phyloP scores from a whole-genome alignment of 306 rosid species.

The Dalbergia oliveri region DNA sequence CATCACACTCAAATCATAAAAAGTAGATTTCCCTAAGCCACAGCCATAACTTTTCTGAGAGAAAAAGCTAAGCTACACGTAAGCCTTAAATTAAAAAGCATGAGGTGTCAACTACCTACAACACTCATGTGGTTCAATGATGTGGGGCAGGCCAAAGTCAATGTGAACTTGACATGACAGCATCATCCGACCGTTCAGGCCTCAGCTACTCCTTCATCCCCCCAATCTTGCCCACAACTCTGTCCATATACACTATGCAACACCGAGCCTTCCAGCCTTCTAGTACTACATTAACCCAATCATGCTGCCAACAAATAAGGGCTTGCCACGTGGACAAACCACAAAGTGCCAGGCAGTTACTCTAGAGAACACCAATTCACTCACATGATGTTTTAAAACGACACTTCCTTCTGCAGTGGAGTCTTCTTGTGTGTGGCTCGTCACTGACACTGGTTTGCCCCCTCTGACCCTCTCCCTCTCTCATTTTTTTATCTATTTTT shows the following conservation, averaged over 20 bases:
- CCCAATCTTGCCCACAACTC: constrained; percentile 19
- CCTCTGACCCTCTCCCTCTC: not conserved
- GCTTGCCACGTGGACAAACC: constrained; percentile 34
- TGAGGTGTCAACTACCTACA: not conserved
- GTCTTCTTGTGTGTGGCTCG: not conserved
- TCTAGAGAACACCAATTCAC: not conserved
- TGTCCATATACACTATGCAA: constrained; percentile 33
- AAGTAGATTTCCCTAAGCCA: no score
- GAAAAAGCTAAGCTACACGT: not conserved
- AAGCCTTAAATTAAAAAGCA: not conserved
- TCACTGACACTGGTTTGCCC: constrained; percentile 17
- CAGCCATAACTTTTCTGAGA: no score
- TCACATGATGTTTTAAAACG: not conserved
- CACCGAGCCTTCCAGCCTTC: not conserved
- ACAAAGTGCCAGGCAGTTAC: constrained; percentile 23
- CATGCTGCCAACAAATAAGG: not conserved
- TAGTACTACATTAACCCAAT: not conserved
- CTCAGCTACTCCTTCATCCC: not conserved
- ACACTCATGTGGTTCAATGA: not conserved
- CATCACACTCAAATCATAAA: no score
- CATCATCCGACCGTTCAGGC: not conserved
- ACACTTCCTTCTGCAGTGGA: not conserved
- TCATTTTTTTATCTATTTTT: not conserved
- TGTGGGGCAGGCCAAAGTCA: not conserved
- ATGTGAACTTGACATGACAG: not conserved